Conservation (phyloP, 495 filamentous ascomycete genomes). For the Xylaria intraflava region DNA sequence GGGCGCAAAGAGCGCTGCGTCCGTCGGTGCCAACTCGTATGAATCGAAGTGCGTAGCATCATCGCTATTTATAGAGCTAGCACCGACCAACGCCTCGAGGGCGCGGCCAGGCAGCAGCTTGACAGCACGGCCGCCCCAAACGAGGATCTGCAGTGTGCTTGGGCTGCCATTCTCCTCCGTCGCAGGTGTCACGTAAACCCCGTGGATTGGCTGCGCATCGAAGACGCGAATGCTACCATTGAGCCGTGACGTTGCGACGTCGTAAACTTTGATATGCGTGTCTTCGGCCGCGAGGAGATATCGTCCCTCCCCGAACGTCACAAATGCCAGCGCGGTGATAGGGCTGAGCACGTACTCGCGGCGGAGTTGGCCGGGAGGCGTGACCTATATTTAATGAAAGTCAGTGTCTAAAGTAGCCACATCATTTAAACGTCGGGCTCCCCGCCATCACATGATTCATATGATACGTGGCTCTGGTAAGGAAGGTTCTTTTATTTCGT, state of each 20-base stretch:
- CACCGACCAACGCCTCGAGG: slow-evolving; percentile 20
- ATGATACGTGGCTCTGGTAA: not conserved
- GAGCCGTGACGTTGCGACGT: slow-evolving; percentile 31
- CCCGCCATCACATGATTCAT: not conserved
- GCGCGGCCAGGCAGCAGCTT: slow-evolving; percentile 18
- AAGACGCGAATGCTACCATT: slow-evolving; percentile 49
- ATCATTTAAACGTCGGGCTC: not conserved
- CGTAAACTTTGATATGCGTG: slow-evolving; percentile 57
- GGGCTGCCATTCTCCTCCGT: not conserved
- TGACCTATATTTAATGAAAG: slow-evolving; percentile 8
- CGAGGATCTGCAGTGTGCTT: slow-evolving; percentile 24
- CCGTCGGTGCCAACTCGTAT: not conserved
- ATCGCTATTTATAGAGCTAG: not conserved
- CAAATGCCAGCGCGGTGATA: slow-evolving; percentile 53
- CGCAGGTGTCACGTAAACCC: slow-evolving; percentile 42
- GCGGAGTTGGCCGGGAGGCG: slow-evolving; percentile 17
- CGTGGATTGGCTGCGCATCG: slow-evolving; percentile 59
- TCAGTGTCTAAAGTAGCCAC: slow-evolving; percentile 5
- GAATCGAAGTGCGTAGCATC: not conserved
- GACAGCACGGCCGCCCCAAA: slow-evolving; percentile 52
- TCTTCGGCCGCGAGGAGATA: slow-evolving; percentile 70
- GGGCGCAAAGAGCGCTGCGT: not conserved
- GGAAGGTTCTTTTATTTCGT: not conserved
- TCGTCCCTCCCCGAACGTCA: slow-evolving; percentile 23
- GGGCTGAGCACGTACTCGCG: slow-evolving; percentile 42